Conservation (phyloP, 2,329 filamentous ascomycete genomes). For the Colletotrichum sp. region DNA sequence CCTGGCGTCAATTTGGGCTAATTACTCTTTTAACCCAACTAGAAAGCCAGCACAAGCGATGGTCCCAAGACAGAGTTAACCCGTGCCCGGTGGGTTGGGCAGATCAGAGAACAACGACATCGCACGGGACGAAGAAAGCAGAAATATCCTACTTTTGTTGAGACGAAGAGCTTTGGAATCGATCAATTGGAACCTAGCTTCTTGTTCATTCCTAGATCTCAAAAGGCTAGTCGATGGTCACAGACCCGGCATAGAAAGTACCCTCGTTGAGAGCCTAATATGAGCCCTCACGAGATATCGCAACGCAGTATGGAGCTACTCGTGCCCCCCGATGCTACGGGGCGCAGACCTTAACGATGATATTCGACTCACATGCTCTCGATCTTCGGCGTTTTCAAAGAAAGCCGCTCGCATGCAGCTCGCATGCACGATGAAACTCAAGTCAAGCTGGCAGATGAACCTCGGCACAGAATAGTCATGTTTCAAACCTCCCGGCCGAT, state of each 20-base stretch:
- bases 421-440: not conserved
- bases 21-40: not conserved
- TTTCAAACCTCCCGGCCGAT: not conserved
- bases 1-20: not conserved
- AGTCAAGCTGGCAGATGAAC: not conserved
- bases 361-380: not conserved
- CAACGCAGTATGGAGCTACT: accelerated
- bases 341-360: not conserved
- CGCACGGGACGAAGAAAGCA: not conserved
- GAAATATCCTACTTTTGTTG: not conserved
- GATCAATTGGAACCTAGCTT: accelerated
- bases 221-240: not conserved
- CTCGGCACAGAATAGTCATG: not conserved
- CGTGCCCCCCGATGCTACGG: not conserved
- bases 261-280: not conserved
- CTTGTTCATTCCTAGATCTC: accelerated
- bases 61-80: not conserved
- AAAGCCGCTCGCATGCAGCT: not conserved
- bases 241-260: not conserved
- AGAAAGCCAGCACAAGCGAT: not conserved
- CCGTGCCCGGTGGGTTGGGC: not conserved
- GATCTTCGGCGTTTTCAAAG: not conserved
- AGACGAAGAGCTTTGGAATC: not conserved
- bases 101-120: not conserved
- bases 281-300: not conserved